phyloP scores from a whole-genome alignment of 2,329 filamentous ascomycete genomes.

The Fusarium beomiforme region DNA sequence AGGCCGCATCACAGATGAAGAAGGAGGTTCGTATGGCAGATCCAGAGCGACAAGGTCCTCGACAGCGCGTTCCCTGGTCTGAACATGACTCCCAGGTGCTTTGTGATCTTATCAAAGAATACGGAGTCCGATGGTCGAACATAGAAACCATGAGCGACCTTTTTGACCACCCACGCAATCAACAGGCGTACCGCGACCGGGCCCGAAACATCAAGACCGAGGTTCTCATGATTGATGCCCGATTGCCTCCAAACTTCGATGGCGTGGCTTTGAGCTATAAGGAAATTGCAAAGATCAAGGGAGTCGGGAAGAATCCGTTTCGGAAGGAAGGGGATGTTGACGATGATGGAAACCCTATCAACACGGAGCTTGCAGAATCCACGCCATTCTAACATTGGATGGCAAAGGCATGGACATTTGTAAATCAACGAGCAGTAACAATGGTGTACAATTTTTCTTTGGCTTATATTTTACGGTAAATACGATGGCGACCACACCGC shows the following conservation, averaged over 20 bases:
- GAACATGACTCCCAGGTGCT: conserved; percentile 54
- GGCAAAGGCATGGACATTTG: neutral
- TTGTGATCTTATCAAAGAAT: conserved; percentile 52
- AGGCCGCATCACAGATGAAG: conserved; percentile 38
- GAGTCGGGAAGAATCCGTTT: conserved; percentile 59
- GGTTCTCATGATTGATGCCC: conserved; percentile 56
- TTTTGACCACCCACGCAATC: conserved; percentile 59
- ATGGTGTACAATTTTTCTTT: neutral
- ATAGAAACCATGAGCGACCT: conserved; percentile 47
- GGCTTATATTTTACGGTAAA: neutral
- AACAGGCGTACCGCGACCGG: conserved; percentile 67
- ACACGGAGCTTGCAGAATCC: conserved; percentile 45
- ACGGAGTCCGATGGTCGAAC: conserved; percentile 44
- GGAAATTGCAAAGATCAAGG: conserved; percentile 55
- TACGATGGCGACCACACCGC: neutral
- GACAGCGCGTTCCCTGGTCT: conserved; percentile 54
- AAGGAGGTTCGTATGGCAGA: conserved; percentile 28
- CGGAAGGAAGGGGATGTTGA: conserved; percentile 59
- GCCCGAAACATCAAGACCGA: conserved; percentile 67
- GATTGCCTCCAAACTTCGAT: conserved; percentile 61
- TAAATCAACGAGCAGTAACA: neutral
- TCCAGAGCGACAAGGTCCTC: conserved; percentile 11
- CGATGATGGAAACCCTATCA: conserved; percentile 49
- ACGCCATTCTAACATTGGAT: conserved; percentile 4
- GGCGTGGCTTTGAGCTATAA: conserved; percentile 60